phyloP scores from a whole-genome alignment of 441 rosid species.

The Adansonia rubrostipa region DNA sequence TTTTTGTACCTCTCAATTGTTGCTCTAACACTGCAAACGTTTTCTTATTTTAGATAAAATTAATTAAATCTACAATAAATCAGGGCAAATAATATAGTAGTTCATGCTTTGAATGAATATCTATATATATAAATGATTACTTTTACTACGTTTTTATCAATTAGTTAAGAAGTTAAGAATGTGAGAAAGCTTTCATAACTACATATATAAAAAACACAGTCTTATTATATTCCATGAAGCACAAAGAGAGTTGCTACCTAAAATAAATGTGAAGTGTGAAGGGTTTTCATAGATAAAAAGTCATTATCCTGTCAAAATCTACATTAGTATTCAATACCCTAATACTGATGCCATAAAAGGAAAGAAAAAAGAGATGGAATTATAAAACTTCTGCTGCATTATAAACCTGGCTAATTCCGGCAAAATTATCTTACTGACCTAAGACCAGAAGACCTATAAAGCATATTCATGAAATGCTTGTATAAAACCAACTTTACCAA shows the following conservation, averaged over 20 bases:
- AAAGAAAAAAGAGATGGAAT: background rate
- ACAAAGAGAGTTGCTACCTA: background rate
- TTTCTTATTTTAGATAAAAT: slow-evolving; percentile 2
- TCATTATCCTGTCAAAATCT: background rate
- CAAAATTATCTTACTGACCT: background rate
- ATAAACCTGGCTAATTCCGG: background rate
- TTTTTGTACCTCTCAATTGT: slow-evolving; percentile 96
- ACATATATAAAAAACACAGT: background rate
- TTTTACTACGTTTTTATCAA: background rate
- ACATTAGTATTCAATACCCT: background rate
- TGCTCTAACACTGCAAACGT: slow-evolving; percentile 63
- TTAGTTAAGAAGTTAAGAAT: background rate
- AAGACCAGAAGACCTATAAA: background rate
- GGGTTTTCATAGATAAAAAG: background rate
- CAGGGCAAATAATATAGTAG: background rate
- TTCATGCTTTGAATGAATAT: background rate
- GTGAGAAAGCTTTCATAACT: background rate
- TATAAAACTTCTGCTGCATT: background rate
- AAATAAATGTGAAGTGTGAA: background rate
- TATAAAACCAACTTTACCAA: background rate
- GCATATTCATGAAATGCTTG: background rate
- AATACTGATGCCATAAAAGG: background rate
- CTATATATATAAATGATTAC: background rate
- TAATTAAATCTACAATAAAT: background rate
- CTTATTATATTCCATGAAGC: background rate